Evolutionary conservation across 164 flowering plant species (phyloP), one percentile per base, ranked within the genome.

Genomic region (Vitis labrusca): DNA sequence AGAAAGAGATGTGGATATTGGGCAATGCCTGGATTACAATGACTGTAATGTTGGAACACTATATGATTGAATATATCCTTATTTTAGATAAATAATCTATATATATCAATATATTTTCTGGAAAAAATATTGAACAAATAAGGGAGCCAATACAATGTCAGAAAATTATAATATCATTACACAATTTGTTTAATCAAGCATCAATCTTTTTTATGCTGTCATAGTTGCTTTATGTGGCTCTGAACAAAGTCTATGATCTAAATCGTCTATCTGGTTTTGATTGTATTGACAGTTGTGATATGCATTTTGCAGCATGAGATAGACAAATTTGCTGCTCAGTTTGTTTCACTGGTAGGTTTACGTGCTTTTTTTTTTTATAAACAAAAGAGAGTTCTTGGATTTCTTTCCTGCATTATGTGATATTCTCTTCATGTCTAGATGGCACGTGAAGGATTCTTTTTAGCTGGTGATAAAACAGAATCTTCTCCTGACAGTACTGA

Each of bases 231-330:
- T 37, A 37, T n/a, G n/a, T 13, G n/a, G n/a, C 56, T 13, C 56
- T 13, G 56, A 53, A 13, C 56, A 32, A 1, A 51, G 8, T 1
- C 37, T 17, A 13, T 19, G 16, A 50, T 50, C 10, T 50, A n/a
- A 23, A 64, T 64, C 4, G 2, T 29, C 6, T 37, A 7, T 9
- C 44, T 37, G 59, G 44, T 37, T 10, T 61, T 17, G 2, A 30
- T 58, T 17, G 11, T 55, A 63, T 69, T 63, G 60, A 63, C 44
- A 61, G 54, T 60, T 57, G 44, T 65, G 5, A 49, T 29, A 12
- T 62, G 50, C 64, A 30, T 65, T 70, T 78, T 52, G 75, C 75
- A 78, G 81, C 66, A 68, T 37, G 32, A 17, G 11, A 73, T 73
- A 5, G 73, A 67, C 60, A 29, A 52, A 16, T 78, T 58, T 64